Conservation (phyloP, 2,329 filamentous ascomycete species). For the Teratosphaeria nubilosa region DNA sequence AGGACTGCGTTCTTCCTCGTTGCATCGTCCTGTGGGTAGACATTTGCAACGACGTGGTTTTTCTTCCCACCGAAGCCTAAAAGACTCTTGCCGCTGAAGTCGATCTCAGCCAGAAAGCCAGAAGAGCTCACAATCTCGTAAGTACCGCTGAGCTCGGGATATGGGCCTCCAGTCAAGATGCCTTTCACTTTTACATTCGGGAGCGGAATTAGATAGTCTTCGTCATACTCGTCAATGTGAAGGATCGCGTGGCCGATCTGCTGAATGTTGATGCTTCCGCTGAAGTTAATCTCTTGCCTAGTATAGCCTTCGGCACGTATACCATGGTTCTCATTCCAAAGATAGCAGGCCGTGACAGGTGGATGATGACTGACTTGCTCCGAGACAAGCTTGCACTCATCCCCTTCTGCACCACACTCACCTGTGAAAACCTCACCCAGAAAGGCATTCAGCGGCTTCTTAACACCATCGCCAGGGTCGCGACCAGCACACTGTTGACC, state of each 20-base stretch:
- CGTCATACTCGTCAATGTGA: conserved; percentile 33
- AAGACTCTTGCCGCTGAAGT: conserved; percentile 35
- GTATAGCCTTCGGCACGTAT: conserved; percentile 37
- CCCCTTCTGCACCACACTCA: conserved; percentile 25
- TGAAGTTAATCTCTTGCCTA: conserved; percentile 38
- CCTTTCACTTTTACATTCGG: conserved; percentile 38
- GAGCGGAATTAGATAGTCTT: conserved; percentile 36
- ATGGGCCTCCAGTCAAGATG: conserved; percentile 32
- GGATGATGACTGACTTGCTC: conserved; percentile 40
- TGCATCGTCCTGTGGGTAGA: conserved; percentile 25
- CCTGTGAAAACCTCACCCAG: conserved; percentile 40
- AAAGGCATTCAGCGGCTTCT: conserved; percentile 44
- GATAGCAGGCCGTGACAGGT: conserved; percentile 37
- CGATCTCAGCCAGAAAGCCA: conserved; percentile 32
- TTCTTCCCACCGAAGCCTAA: conserved; percentile 31
- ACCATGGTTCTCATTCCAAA: conserved; percentile 36
- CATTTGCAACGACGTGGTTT: conserved; percentile 31
- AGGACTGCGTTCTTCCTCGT: conserved; percentile 27
- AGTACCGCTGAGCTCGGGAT: conserved; percentile 34
- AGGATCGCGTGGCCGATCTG: conserved; percentile 38
- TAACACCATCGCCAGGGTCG: conserved; percentile 33
- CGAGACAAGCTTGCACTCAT: conserved; percentile 31
- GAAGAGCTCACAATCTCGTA: conserved; percentile 33
- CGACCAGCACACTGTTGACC: conserved; percentile 40
- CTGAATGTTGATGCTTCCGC: conserved; percentile 35